Evolutionary conservation across 1,139 yeast genomes (phyloP).

Genomic region (Pneumocystis wakefieldiae): DNA sequence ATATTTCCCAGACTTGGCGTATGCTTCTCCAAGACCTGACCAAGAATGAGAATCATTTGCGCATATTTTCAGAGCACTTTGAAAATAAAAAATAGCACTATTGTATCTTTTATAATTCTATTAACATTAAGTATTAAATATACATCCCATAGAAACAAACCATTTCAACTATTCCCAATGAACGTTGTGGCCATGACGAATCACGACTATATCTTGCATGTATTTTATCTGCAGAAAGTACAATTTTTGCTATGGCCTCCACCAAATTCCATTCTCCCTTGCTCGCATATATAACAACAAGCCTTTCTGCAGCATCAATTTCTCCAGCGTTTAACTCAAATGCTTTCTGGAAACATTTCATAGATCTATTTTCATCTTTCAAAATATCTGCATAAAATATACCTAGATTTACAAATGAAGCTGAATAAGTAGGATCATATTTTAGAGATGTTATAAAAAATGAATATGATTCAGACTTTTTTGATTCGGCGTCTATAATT

Average conservation of each 20-base stretch:
- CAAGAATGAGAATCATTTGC: conserved; percentile 63
- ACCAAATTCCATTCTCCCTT: conserved; percentile 75
- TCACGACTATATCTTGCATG: not conserved
- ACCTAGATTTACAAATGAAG: conserved; percentile 55
- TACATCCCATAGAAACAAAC: not conserved
- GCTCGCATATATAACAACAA: conserved; percentile 53
- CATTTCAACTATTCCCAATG: not conserved
- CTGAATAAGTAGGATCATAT: conserved; percentile 21
- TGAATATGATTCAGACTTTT: conserved; percentile 32
- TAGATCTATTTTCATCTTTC: conserved; percentile 52
- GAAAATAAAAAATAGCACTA: conserved; percentile 79
- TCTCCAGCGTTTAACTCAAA: conserved; percentile 76
- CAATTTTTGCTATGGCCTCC: conserved; percentile 45
- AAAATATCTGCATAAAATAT: conserved; percentile 43
- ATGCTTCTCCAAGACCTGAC: conserved; percentile 92
- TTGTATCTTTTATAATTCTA: conserved; percentile 35
- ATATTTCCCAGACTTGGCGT: conserved; percentile 64
- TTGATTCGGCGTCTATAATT: not conserved
- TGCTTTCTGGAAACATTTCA: conserved; percentile 77
- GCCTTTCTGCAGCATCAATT: conserved; percentile 52
- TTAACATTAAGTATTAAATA: not conserved
- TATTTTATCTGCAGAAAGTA: conserved; percentile 38
- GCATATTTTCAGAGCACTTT: conserved; percentile 59
- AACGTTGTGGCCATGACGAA: not conserved
- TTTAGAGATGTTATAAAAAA: conserved; percentile 39